Base-by-base conservation (phyloP, 2,329 filamentous ascomycete genomes). In the Waltergamsia citrina region DNA sequence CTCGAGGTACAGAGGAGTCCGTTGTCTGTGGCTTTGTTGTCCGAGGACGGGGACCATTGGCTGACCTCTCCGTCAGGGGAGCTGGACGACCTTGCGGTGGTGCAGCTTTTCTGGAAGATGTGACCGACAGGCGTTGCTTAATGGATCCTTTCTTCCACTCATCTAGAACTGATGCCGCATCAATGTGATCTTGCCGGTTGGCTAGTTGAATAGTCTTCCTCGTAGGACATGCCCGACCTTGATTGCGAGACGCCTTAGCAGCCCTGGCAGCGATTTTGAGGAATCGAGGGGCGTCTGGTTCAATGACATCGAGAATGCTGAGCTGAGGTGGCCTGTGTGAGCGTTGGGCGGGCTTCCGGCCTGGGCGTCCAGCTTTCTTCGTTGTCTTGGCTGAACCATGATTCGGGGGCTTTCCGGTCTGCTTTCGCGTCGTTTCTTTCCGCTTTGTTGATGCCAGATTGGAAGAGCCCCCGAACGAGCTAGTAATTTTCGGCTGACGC, bases 201-300 rank as follows among this genome's bases (percentile, higher is more conserved):
- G 71, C 73, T n/a, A 81, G 57, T 36, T 67, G 63, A 39, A 81
- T 75, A n/a, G 58, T 50, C 46, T 81, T 81, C 28, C 47, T 60
- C 0, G 54, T 56, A 2, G 73, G 74, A 35, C 66, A 77, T 6
- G 68, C 62, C 46, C 70, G 69, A 12, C 76, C 76, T 41, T 67
- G 57, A 10, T 63, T 60, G 18, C 41, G 46, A 22, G 62, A 64
- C 33, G 52, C 60, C 35, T 56, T 67, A 4, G 66, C 74, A 34
- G 71, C 63, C 12, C 77, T 71, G 28, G 73, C 74, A 33, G 77
- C 77, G 45, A 81, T 65, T 38, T 65, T 74, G 22, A 81, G 54
- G 41, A 81, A 81, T 3, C 50, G 53, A 2, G 77, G 77, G 1
- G 73, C 70, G 37, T 60, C 46, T 3, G 58, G 49, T 40, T 69